Evolutionary conservation across 108 stramenopile species (phyloP), one percentile per base, ranked within the genome.

Genomic region (Nitzschia sp.): DNA sequence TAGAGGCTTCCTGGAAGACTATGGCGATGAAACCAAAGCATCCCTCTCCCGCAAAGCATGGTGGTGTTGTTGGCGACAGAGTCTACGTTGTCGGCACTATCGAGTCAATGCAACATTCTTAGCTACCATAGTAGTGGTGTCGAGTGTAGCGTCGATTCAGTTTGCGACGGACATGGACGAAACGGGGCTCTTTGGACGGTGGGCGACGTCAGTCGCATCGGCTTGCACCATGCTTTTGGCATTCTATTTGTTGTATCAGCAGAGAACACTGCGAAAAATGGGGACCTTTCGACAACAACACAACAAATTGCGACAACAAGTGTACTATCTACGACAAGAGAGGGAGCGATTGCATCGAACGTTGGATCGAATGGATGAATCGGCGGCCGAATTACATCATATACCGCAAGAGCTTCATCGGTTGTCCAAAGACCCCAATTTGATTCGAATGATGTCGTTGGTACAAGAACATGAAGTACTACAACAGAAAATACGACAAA

Each of bases 301-400:
- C 48, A 59, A 69, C 50, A 46, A 69, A 20, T 9, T 69, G 9
- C 56, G 68, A 21, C 42, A 57, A 41, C 53, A 51, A 51, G 29
- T 51, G 37, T 37, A 69, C 19, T 69, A 59, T 50, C 41, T 69
- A 9, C 57, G 48, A 24, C 68, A 69, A 55, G 68, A 69, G 34
- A 38, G 54, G 37, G 68, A 69, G 22, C 56, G 68, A 24, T 42
- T 69, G 41, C 68, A 69, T 26, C 41, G 68, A 58, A 59, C 56
- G 43, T 25, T 51, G 57, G 68, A 69, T 59, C 68, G 68, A 7
- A 17, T 69, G 43, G 68, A 69, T 50, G 57, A 69, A 69, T 38
- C 57, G 8, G 48, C 25, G 2, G 68, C 68, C 15, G 57, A 59
- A 0, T 25, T 69, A 42, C 68, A 59, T 37, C 48, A 69, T 24